Percentiles rank a stretch among this genome's conserved stretches.
Conservation (phyloP, 2,329 filamentous ascomycete species). For the Neocucurbitaria cava region DNA sequence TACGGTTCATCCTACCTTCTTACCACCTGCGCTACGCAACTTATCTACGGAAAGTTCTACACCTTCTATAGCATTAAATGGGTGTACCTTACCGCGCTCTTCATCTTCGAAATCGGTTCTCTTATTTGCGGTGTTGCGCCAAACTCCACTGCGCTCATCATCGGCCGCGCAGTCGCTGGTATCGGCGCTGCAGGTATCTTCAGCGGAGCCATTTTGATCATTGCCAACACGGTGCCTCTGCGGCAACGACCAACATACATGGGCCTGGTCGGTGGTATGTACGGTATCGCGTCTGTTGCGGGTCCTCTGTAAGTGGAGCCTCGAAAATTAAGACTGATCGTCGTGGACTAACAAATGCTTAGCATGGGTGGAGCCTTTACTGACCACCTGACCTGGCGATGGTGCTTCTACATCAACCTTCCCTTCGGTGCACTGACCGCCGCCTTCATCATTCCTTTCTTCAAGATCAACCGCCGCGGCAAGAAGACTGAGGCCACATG, state of each 20-base stretch:
- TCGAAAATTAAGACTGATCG: conserved; percentile 8
- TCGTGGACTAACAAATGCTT: conserved; percentile 33
- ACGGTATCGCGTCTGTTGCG: conserved; percentile 56
- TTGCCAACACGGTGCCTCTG: conserved; percentile 55
- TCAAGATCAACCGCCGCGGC: conserved; percentile 43
- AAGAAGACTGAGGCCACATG: conserved; percentile 43
- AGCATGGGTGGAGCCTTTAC: conserved; percentile 56
- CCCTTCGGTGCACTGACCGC: conserved; percentile 57
- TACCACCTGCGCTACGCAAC: conserved; percentile 51
- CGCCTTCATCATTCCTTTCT: conserved; percentile 50
- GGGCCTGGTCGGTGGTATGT: conserved; percentile 58
- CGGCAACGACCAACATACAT: conserved; percentile 57
- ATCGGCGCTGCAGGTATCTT: conserved; percentile 60
- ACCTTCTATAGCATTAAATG: conserved; percentile 57
- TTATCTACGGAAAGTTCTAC: conserved; percentile 53
- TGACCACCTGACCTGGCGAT: conserved; percentile 55
- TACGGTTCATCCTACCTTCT: conserved; percentile 54
- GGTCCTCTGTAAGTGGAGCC: conserved; percentile 52
- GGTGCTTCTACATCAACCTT: conserved; percentile 57
- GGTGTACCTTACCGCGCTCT: conserved; percentile 53
- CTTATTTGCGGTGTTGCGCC: conserved; percentile 60
- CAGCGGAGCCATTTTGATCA: conserved; percentile 56
- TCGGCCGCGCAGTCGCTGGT: conserved; percentile 60
- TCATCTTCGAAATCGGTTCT: conserved; percentile 61
- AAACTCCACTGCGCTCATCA: conserved; percentile 57